These are phyloP conservation scores for Pseudogymnoascus sp. DNA, from an alignment of 2,329 filamentous ascomycete species.

Conservation along the genomic window DNA sequence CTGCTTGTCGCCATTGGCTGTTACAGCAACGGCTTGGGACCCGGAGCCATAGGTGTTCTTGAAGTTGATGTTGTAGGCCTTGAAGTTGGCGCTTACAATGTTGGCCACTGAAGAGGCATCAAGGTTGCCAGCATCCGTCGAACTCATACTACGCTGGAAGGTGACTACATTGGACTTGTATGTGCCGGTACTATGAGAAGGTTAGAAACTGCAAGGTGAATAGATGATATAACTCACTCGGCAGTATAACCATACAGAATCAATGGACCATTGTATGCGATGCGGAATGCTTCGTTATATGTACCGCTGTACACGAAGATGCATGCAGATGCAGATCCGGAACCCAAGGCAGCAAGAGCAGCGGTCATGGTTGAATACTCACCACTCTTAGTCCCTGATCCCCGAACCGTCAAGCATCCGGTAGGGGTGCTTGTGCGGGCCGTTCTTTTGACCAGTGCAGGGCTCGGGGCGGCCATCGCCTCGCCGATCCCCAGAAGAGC, in stretches of 20 bases:
- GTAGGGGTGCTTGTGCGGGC: conserved; percentile 15
- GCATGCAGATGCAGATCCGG: conserved; percentile 28
- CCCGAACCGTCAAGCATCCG: conserved; percentile 16
- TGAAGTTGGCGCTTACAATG: conserved; percentile 41
- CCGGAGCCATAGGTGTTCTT: conserved; percentile 41
- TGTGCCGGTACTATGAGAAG: conserved; percentile 15
- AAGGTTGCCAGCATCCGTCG: conserved; percentile 17
- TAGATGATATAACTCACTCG: conserved; percentile 23
- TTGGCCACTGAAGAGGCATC: conserved; percentile 42
- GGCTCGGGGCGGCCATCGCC: not conserved
- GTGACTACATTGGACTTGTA: conserved; percentile 18
- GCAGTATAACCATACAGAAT: conserved; percentile 44
- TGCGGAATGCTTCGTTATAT: conserved; percentile 46
- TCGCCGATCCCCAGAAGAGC: conserved; percentile 3
- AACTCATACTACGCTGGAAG: conserved; percentile 13
- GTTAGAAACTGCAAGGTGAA: not conserved
- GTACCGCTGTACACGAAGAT: conserved; percentile 51
- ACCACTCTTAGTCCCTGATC: conserved; percentile 12
- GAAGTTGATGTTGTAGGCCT: conserved; percentile 53
- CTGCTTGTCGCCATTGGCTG: conserved; percentile 41
- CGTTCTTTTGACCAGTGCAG: not conserved
- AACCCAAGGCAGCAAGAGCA: conserved; percentile 16
- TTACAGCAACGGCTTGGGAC: conserved; percentile 48
- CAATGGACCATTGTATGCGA: conserved; percentile 25
- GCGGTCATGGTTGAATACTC: conserved; percentile 15